Percentiles rank a stretch among this genome's conserved stretches.
Conservation (phyloP, 768 basidiomycete genomes). For the Naematelia encephala region DNA sequence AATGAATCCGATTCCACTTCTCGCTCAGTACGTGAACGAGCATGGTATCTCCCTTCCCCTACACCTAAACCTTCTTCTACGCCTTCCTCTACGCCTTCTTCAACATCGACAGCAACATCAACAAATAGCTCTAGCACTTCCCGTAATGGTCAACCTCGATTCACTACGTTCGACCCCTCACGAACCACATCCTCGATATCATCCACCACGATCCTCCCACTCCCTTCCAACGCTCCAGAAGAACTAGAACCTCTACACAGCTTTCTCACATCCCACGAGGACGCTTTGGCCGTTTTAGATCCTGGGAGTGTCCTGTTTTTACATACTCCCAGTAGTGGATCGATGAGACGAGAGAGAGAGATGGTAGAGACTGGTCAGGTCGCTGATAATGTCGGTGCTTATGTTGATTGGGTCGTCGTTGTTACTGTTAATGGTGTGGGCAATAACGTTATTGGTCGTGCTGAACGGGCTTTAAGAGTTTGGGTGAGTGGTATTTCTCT, state of each 20-base stretch:
- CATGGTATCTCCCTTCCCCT: too few species aligned
- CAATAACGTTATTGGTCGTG: constrained; percentile 42
- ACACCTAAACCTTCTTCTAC: too few species aligned
- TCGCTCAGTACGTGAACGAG: too few species aligned
- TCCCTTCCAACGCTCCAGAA: constrained; percentile 12
- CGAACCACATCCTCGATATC: constrained; percentile 8
- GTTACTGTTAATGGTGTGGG: constrained; percentile 41
- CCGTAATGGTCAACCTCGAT: constrained; percentile 1
- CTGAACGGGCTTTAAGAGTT: constrained; percentile 35
- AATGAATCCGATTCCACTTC: too few species aligned
- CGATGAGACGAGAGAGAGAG: neutral
- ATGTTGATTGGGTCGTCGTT: constrained; percentile 44
- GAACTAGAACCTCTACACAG: constrained; percentile 8
- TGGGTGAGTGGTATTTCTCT: constrained; percentile 32
- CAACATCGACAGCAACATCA: too few species aligned
- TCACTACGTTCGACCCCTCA: constrained; percentile 16
- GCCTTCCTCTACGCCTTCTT: too few species aligned
- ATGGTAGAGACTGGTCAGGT: neutral
- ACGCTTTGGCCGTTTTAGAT: constrained; percentile 10
- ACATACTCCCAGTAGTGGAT: constrained; percentile 7
- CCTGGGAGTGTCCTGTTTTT: constrained; percentile 11
- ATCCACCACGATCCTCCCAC: constrained; percentile 1
- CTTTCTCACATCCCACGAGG: constrained; percentile 10
- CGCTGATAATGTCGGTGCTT: neutral
- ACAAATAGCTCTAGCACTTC: neutral